Evolutionary conservation across 2,329 filamentous ascomycete genomes (phyloP), one percentile per base, ranked within the genome.

Genomic region (Neonectria coccinea): DNA sequence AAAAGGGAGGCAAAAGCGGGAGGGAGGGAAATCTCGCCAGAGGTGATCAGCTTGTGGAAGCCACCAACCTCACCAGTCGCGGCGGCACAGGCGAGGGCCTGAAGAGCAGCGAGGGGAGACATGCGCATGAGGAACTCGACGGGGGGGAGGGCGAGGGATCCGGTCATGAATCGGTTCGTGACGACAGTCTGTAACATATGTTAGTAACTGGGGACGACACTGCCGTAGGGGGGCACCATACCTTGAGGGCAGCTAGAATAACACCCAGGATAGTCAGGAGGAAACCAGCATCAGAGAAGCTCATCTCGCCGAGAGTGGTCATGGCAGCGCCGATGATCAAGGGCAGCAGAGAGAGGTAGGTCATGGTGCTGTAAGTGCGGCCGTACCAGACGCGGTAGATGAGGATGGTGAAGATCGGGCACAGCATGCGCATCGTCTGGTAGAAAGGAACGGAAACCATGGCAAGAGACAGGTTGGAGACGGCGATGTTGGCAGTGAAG

Each of bases 361-460:
- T 89, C 68, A 82, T 79, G 33, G 73, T 80, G 63, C 84, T 82
- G 76, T 89, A 90, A 18, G 81, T 83, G 58, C 86, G 84, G 64
- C 79, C 76, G 74, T 86, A 89, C 73, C 83, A 82, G 55, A 86
- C 72, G 56, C 85, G 84, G 79, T 87, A 89, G 74, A 90, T 88
- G 67, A 88, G 75, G 60, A 89, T 85, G 56, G 88, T 88, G 74
- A 89, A 87, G 70, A 89, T 82, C 29, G 88, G 88, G 64, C 83
- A 86, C 20, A 87, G 86, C 65, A 88, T 88, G 67, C 88, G 84
- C 76, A 89, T 84, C 62, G 88, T 87, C 75, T 90, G 88, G 76
- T 89, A 88, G 76, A 90, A 90, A 2, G 88, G 85, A n/a, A 90
- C 85, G 0, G 88, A 89, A 41, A 88, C 87, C 82, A 88, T 83